Base-by-base conservation (phyloP, 2,329 filamentous ascomycete genomes). In the Emmonsiellopsis sp. region DNA sequence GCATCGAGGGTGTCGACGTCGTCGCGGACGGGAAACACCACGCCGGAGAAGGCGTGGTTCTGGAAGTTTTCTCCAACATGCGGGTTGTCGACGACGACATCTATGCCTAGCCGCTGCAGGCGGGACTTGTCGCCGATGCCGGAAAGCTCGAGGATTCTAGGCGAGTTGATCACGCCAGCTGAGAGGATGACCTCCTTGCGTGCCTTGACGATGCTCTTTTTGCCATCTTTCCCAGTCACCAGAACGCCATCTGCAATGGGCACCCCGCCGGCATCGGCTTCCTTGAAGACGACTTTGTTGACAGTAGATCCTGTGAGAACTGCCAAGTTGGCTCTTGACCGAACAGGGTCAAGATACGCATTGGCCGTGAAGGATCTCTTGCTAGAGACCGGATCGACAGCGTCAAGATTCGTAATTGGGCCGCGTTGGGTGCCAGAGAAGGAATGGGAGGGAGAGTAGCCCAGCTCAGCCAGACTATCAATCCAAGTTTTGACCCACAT, bases 61-160 rank as follows among this genome's bases (percentile, higher is more conserved):
- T 79, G 77, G 45, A 78, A 68, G 55, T 78, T 78, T 48, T 73
- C 72, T 7, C 77, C 77, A 4, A 80, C 74, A 5, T 67, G 69
- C 1, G 71, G 68, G 42, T 72, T 73, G 39, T 71, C 65, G 14
- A 79, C n/a, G 27, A 55, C 31, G 3, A 7, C 14, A 14, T 34
- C 14, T 32, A 56, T 11, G 32, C 5, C 46, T 44, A 13, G 14
- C 32, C 14, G 54, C 17, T 46, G 14, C 6, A 55, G 34, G 17
- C 32, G 37, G 11, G 46, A 34, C 32, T 21, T 33, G 32, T 64
- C 66, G 58, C 83, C 82, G 36, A 85, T 70, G 0, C 82, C 82
- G 0, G 81, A 84, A 1, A 82, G 70, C 58, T 85, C 82, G 17
- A 79, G 74, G 14, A 81, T 70, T 62, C 75, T 76, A 6, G 76